Evolutionary conservation across 257 asterid species (phyloP).

Genomic region (Nicotiana noctiflora): DNA sequence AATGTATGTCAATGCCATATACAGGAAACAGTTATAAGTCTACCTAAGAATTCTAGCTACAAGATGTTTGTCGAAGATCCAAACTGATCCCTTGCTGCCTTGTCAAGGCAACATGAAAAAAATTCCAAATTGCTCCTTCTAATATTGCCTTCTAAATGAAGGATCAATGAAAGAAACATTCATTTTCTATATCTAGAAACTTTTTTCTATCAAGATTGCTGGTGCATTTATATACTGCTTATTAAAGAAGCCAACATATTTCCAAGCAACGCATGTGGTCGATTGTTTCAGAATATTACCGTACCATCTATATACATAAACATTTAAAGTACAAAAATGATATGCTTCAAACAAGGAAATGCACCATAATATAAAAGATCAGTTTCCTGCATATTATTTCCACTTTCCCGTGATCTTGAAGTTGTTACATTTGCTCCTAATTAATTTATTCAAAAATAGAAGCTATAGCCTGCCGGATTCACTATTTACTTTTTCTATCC

Average conservation of each 20-base stretch:
- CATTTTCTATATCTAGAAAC: background rate
- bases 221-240: background rate
- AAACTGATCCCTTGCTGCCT: too few relatives aligned
- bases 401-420: background rate
- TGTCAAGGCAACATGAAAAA: background rate
- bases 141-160: background rate
- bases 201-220: background rate
- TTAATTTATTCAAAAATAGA: background rate
- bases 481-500: too few relatives aligned
- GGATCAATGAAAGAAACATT: background rate
- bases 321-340: background rate
- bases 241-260: background rate
- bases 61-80: too few relatives aligned
- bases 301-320: background rate
- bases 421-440: background rate
- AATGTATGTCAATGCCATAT: too few relatives aligned
- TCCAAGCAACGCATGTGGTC: background rate
- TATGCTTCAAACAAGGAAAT: background rate
- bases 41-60: too few relatives aligned
- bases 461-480: background rate
- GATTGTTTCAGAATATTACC: background rate
- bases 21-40: too few relatives aligned
- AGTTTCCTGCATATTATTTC: background rate
- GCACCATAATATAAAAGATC: background rate
- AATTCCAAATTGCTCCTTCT: background rate